Evolutionary conservation across 129 eudicot genomes (phyloP), one percentile per base, ranked within the genome.

Genomic region (Cynara cardunculus): DNA sequence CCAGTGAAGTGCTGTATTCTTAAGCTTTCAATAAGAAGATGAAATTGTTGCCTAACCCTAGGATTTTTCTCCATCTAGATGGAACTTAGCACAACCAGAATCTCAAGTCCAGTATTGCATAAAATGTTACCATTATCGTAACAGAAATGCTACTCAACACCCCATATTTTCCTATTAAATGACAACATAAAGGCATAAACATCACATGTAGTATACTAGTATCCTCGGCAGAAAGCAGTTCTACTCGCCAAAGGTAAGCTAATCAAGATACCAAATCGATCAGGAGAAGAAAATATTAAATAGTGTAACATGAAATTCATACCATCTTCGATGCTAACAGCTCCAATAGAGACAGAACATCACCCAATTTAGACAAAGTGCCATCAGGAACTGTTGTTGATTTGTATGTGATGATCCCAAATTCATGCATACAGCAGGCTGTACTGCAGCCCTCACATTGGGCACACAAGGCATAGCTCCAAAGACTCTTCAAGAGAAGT

Each of bases 301-400:
- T n/a, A 35, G 35, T 3, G 25, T 8, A 30, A 37, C 28, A 11
- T 46, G 37, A 81, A 69, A 6, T 44, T 25, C 78, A 76, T 95
- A 95, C 99, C 99, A 92, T 95, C 75, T 71, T 80, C 30, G 89
- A 81, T 79, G 97, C 90, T 39, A 89, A 74, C 73, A 92, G 82
- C 92, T 95, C 99, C 90, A 95, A 67, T 44, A 89, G 79, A 41
- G 97, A 92, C 74, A 92, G 82, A 65, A 87, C 87, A 86, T 92
- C 92, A 28, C 87, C 81, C 73, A 84, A 85, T 65, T 82, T 7
- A 69, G 77, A 86, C 73, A 81, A 77, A 78, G 41, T 49, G 65
- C 46, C 84, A 70, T 81, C 87, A 77, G 76, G 64, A 75, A 16
- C 79, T 31, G 37, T 19, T 19, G 49, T 49, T n/a, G 79, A 78